A percentile compares a stretch with the other conserved stretches of the same genome.
Conservation (phyloP, 1,284 basidiomycete species). For the Ustanciosporium gigantosporum region DNA sequence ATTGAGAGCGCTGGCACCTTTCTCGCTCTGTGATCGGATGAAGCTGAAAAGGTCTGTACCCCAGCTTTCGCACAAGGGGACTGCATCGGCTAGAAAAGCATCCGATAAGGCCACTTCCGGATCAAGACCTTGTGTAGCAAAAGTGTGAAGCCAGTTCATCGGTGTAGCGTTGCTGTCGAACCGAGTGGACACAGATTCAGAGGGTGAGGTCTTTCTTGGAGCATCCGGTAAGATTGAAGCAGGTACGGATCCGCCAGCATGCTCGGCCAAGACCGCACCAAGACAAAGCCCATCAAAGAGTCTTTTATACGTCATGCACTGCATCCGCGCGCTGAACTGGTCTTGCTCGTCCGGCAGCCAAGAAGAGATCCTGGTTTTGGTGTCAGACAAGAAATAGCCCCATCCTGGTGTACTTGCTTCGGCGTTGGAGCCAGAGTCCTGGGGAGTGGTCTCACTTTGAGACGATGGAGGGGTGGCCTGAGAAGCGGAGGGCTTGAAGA, state of each 20-base stretch:
- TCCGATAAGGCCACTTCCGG: constrained; percentile 14
- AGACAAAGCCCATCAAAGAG: constrained; percentile 40
- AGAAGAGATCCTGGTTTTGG: constrained; percentile 47
- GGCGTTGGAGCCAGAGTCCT: not conserved
- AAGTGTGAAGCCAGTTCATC: constrained; percentile 16
- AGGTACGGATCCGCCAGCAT: not conserved
- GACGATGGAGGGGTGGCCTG: not conserved
- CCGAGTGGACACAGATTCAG: not conserved
- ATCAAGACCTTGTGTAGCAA: constrained; percentile 19
- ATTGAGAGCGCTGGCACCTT: no score
- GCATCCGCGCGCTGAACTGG: constrained; percentile 42
- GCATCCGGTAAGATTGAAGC: not conserved
- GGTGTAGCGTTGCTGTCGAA: constrained; percentile 30
- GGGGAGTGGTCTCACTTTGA: not conserved
- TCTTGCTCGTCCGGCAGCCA: constrained; percentile 36
- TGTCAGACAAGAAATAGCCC: constrained; percentile 44
- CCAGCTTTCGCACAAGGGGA: constrained; percentile 26
- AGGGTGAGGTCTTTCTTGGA: no score
- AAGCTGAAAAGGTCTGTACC: constrained; percentile 8
- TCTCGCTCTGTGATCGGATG: constrained; percentile 2
- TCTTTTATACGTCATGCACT: constrained; percentile 56
- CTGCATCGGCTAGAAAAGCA: constrained; percentile 29
- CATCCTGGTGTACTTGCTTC: constrained; percentile 1
- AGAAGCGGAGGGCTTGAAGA: constrained; percentile 6
- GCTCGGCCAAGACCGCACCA: constrained; percentile 7